Conservation (phyloP, 2,329 filamentous ascomycete species). For the Fusarium sp. region DNA sequence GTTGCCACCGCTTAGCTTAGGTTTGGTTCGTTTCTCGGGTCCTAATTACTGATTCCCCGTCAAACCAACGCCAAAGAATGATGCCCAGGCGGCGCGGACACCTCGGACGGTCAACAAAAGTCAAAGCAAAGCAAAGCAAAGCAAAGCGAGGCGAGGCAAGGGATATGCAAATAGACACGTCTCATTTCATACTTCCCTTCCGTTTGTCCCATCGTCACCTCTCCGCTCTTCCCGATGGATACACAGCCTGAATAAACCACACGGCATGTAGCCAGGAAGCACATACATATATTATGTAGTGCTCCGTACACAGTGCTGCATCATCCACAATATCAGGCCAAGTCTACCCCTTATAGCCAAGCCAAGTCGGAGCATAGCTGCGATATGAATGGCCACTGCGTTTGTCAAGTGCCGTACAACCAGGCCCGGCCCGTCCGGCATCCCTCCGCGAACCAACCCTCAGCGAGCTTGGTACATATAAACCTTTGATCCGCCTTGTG, state of each 20-base stretch:
- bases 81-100: not conserved
- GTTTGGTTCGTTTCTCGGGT: slow-evolving; percentile 5
- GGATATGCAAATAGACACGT: slow-evolving; percentile 14
- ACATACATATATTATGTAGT: not conserved
- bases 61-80: slow-evolving; percentile 1
- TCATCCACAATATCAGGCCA: not conserved
- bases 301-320: not conserved
- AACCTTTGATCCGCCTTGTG: slow-evolving; percentile 27
- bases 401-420: slow-evolving; percentile 9
- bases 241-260: not conserved
- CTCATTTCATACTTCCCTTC: not conserved
- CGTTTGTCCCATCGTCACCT: not conserved
- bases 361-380: not conserved
- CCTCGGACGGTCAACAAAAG: not conserved
- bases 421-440: slow-evolving; percentile 34
- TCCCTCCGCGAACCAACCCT: slow-evolving; percentile 11
- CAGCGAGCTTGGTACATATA: slow-evolving; percentile 21
- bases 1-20: slow-evolving; percentile 2
- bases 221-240: slow-evolving; percentile 3
- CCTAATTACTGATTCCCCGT: slow-evolving; percentile 14
- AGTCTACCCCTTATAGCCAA: not conserved
- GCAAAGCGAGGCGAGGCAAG: not conserved
- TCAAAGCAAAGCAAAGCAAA: not conserved
- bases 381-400: not conserved
- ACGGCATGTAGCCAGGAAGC: not conserved